phyloP scores from a whole-genome alignment of 257 asterid genomes.

The Petrea volubilis region DNA sequence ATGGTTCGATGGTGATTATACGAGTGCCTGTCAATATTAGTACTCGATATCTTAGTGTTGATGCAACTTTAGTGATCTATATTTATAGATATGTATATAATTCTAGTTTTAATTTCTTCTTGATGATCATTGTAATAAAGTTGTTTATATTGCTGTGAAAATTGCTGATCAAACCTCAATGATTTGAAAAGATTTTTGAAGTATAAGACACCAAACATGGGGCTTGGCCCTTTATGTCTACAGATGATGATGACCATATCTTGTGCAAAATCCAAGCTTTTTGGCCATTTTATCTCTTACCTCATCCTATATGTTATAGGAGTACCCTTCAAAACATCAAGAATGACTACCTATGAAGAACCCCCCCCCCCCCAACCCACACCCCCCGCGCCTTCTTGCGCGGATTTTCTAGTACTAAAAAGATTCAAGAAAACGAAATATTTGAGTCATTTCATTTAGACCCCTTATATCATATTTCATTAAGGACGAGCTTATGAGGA shows the following conservation, averaged over 20 bases:
- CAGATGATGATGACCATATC: slow-evolving; percentile 42
- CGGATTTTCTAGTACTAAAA: too few species aligned
- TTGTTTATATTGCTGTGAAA: neutral
- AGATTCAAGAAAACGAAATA: too few species aligned
- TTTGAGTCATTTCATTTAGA: neutral
- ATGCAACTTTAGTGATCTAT: neutral
- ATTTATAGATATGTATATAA: neutral
- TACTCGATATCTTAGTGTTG: neutral
- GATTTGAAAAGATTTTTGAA: slow-evolving; percentile 18
- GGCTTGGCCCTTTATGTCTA: slow-evolving; percentile 40
- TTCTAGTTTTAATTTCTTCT: neutral
- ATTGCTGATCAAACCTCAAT: slow-evolving; percentile 11
- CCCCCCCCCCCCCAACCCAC: too few species aligned
- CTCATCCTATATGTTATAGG: neutral
- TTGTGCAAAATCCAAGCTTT: slow-evolving; percentile 40
- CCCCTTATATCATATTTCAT: neutral
- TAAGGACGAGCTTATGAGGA: neutral
- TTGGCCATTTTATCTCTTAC: slow-evolving; percentile 25
- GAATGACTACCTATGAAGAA: too few species aligned
- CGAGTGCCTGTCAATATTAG: neutral
- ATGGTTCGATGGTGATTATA: neutral
- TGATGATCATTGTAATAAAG: neutral
- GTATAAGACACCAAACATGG: slow-evolving; percentile 33
- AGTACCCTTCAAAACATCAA: neutral
- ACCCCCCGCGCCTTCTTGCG: too few species aligned